A percentile compares a stretch with the other conserved stretches of the same genome.
phyloP scores from a whole-genome alignment of 2,329 filamentous ascomycete genomes.

The Torrubiellomyces zombiae region DNA sequence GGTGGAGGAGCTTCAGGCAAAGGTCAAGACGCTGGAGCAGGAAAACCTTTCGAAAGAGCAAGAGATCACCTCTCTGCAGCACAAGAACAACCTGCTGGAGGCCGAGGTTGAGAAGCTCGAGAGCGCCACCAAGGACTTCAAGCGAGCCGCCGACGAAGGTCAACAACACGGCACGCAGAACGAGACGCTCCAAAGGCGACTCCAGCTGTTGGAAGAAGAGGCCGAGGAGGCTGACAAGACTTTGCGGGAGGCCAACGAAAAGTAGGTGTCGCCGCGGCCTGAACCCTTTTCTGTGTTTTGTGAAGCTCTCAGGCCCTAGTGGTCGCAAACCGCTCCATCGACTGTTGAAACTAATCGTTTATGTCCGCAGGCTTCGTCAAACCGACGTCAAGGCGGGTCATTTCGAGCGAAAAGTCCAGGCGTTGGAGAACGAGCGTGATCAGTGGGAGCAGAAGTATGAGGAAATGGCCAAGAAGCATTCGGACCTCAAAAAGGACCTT shows the following conservation, averaged over 20 bases:
- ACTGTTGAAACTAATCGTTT: conserved; percentile 5
- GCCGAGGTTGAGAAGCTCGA: conserved; percentile 86
- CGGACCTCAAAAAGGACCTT: conserved; percentile 69
- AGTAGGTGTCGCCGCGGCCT: conserved; percentile 45
- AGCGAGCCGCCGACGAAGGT: conserved; percentile 72
- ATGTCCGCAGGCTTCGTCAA: conserved; percentile 63
- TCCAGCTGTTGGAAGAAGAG: conserved; percentile 95
- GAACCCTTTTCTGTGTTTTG: too few relatives aligned
- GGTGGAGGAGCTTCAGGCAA: conserved; percentile 72
- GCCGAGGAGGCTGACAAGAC: conserved; percentile 94
- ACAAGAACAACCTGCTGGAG: conserved; percentile 91
- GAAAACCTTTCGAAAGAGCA: conserved; percentile 95
- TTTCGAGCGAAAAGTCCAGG: conserved; percentile 98
- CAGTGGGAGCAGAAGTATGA: conserved; percentile 97
- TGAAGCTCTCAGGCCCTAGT: conserved; percentile 9
- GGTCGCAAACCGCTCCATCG: conserved; percentile 3
- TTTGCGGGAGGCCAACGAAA: conserved; percentile 92
- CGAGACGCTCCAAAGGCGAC: conserved; percentile 77
- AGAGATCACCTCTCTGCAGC: conserved; percentile 87
- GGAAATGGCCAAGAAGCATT: conserved; percentile 88
- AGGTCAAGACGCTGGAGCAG: conserved; percentile 82
- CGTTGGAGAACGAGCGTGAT: conserved; percentile 79
- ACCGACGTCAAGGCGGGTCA: conserved; percentile 98
- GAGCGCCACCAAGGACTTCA: conserved; percentile 64
- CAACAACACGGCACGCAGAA: conserved; percentile 73